Base-by-base conservation (phyloP, 225 moss, liverwort and hornwort species). In the Antitrichia curtipendula region DNA sequence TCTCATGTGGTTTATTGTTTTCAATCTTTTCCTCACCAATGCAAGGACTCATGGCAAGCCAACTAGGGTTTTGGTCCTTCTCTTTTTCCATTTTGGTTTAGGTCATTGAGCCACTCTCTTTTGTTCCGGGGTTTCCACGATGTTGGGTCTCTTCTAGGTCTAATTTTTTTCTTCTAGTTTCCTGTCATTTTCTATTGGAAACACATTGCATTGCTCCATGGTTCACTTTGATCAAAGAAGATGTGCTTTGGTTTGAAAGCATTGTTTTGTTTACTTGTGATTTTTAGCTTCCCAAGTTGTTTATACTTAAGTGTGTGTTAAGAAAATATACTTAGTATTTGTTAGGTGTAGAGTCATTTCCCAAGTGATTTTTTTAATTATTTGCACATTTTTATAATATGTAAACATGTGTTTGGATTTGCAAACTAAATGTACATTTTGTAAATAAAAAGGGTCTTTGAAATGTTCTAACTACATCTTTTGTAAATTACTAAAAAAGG, bases 131-230 rank as follows among this genome's bases (percentile, higher is more conserved):
- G 8, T 14, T 66, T 65, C 12, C 0, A 38, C 2, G 0, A 22
- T 38, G 12, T 66, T 66, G 12, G 0, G 2, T 66, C 1, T 66
- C 12, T 20, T 65, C 0, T 36, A 3, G 36, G 2, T 20, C 36
- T 36, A 36, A 5, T 69, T 40, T 68, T 4, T 38, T 2, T 23
- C 40, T 40, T 40, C 7, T 66, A 0, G 1, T 68, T 40, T 68
- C 4, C 2, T 68, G 0, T 6, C 24, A 40, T 40, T 7, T 0
- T 4, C 3, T 19, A 3, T 5, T n/a, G 0, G 38, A 12, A 68
- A 22, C 1, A 21, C 1, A 0, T 66, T 21, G 7, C 21, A 21
- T n/a, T 22, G 21, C n/a, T 66, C 5, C 2, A 9, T 64, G 5
- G 64, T 2, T 68, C 38, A 38, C 12, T 13, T 68, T 38, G 4